These are phyloP conservation scores for Trichophyton equinum DNA, from an alignment of 2,329 filamentous ascomycete genomes.

Conservation along the genomic window DNA sequence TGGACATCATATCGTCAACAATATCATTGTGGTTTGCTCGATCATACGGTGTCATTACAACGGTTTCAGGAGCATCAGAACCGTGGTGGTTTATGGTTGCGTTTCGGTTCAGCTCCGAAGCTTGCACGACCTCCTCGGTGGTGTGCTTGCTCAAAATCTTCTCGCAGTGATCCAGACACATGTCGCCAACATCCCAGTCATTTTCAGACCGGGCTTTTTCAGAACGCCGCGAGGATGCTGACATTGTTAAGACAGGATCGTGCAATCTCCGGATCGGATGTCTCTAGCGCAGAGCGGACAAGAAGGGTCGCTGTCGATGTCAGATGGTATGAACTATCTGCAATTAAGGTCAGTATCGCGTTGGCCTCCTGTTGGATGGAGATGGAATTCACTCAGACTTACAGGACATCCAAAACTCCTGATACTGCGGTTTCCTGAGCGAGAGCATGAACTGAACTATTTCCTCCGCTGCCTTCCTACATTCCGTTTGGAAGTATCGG, in stretches of 20 bases:
- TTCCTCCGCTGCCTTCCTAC: conserved; percentile 32
- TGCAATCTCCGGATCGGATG: conserved; percentile 35
- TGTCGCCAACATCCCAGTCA: conserved; percentile 45
- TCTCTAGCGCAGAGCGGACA: conserved; percentile 41
- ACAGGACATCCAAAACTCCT: conserved; percentile 43
- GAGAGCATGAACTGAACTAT: conserved; percentile 40
- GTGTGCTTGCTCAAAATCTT: conserved; percentile 31
- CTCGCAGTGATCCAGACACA: conserved; percentile 41
- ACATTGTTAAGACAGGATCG: conserved; percentile 37
- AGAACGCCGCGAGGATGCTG: conserved; percentile 36
- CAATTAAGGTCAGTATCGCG: not conserved
- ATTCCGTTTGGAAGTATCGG: conserved; percentile 37
- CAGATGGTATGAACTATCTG: conserved; percentile 40
- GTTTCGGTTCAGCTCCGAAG: not conserved
- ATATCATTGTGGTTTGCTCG: conserved; percentile 35
- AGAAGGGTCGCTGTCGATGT: conserved; percentile 43
- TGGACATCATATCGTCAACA: conserved; percentile 37
- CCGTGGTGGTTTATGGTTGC: not conserved
- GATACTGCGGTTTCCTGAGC: conserved; percentile 35
- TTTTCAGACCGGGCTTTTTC: conserved; percentile 37
- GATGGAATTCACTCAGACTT: conserved; percentile 13
- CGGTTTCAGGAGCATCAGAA: conserved; percentile 17
- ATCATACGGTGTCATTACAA: conserved; percentile 30
- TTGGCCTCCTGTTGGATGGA: not conserved
- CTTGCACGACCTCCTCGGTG: conserved; percentile 9